Percentiles rank a stretch among this genome's conserved stretches.
These are phyloP conservation scores for Perkinsela sp. DNA, from an alignment of 208 protist genomes.

Conservation along the genomic window DNA sequence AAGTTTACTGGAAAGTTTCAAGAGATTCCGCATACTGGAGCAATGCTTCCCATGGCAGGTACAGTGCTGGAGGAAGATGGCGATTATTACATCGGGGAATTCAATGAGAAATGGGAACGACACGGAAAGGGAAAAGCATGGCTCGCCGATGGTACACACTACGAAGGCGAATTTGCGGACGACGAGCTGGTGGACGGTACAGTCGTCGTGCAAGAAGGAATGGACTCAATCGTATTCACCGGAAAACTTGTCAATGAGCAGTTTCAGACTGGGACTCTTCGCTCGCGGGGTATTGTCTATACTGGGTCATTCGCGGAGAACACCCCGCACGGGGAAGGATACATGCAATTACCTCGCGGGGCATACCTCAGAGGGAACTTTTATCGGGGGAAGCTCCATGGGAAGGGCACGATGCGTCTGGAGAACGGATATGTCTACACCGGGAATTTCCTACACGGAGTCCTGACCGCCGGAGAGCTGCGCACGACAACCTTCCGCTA, in stretches of 20 bases:
- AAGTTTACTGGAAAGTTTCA: conserved; percentile 38
- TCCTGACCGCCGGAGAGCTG: conserved; percentile 31
- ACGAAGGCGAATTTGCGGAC: conserved; percentile 26
- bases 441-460: conserved; percentile 47
- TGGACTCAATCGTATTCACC: conserved; percentile 29
- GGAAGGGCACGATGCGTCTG: conserved; percentile 41
- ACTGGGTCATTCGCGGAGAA: conserved; percentile 43
- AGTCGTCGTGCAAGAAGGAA: conserved; percentile 50
- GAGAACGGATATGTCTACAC: conserved; percentile 59
- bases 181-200: conserved; percentile 48
- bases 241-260: conserved; percentile 35
- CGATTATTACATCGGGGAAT: conserved; percentile 43
- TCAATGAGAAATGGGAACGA: conserved; percentile 50
- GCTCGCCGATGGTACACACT: conserved; percentile 47
- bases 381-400: conserved; percentile 48
- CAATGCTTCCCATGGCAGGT: conserved; percentile 13
- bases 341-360: conserved; percentile 30
- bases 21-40: conserved; percentile 10
- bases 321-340: conserved; percentile 40
- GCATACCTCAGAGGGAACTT: conserved; percentile 54
- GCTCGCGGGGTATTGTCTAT: conserved; percentile 45
- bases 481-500: conserved; percentile 64
- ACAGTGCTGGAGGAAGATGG: conserved; percentile 57
- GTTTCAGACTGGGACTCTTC: conserved; percentile 39
- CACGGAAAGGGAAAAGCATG: conserved; percentile 43